Conservation (phyloP, 2,329 filamentous ascomycete species). For the Rhexocercosporidium sp. region DNA sequence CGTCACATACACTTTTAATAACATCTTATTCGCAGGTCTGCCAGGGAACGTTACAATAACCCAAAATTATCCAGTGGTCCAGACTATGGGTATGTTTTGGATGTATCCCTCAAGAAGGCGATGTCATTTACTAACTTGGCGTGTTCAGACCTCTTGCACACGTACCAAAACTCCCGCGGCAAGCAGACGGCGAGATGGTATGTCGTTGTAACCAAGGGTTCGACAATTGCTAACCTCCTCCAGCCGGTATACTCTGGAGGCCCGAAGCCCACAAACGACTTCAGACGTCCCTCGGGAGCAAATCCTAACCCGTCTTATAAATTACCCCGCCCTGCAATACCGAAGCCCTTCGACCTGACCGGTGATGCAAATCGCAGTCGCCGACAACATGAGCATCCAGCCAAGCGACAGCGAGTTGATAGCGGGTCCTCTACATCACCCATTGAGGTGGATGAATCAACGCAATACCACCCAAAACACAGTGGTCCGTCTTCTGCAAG, state of each 20-base stretch:
- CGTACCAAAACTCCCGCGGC: neutral
- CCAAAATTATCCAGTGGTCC: neutral
- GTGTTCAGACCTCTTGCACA: neutral
- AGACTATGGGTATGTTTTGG: constrained; percentile 10
- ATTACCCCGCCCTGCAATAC: neutral
- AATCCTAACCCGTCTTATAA: neutral
- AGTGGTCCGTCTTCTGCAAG: constrained; percentile 1
- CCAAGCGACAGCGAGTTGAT: constrained; percentile 20
- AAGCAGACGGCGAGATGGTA: constrained; percentile 5
- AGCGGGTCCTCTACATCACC: constrained; percentile 11
- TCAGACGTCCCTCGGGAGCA: neutral
- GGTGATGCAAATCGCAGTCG: neutral
- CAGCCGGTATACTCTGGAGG: neutral
- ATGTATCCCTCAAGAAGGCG: neutral
- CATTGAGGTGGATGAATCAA: constrained; percentile 16
- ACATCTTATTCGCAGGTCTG: neutral
- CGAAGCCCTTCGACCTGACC: neutral
- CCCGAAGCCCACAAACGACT: neutral
- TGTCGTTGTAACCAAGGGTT: neutral
- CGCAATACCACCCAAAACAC: neutral
- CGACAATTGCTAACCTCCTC: neutral
- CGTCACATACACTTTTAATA: neutral
- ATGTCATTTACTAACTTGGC: neutral
- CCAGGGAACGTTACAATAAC: neutral
- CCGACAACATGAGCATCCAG: neutral